These are phyloP conservation scores for Solanum hybrid DNA, from an alignment of 305 asterid species.

Conservation along the genomic window DNA sequence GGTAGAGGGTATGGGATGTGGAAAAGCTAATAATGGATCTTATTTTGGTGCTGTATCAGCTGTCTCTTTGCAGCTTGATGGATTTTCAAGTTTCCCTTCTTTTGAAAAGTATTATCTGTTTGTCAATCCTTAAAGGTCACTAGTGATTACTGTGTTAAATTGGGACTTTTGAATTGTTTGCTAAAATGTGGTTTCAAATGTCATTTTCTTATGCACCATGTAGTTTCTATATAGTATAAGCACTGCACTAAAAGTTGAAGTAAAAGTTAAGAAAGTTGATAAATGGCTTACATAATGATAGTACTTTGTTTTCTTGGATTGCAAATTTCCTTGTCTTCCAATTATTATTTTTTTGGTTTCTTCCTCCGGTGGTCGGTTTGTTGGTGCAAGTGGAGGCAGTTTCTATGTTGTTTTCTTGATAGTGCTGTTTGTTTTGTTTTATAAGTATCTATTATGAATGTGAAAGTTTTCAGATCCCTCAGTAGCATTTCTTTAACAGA, in stretches of 20 bases:
- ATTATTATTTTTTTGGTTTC: not conserved
- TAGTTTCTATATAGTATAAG: constrained; percentile 22
- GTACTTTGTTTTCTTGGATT: not conserved
- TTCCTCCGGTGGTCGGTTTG: constrained; percentile 24
- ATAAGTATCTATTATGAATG: constrained; percentile 19
- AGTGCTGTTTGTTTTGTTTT: constrained; percentile 38
- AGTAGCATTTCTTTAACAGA: constrained; percentile 11
- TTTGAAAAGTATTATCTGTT: not conserved
- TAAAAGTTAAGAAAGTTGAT: constrained; percentile 32
- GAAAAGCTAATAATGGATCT: not conserved
- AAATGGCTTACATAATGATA: constrained; percentile 25
- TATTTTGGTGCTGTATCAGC: not conserved
- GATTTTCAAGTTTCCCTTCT: not conserved
- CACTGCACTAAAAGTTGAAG: constrained; percentile 49
- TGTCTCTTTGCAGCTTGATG: not conserved
- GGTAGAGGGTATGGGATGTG: not conserved
- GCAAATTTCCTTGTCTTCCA: constrained; percentile 21
- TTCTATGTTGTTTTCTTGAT: constrained; percentile 59
- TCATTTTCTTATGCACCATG: constrained; percentile 20
- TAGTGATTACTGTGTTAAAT: constrained; percentile 9
- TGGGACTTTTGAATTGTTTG: constrained; percentile 4
- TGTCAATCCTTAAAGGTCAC: not conserved
- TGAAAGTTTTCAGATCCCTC: constrained; percentile 22
- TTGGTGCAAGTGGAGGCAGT: constrained; percentile 92
- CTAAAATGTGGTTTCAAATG: constrained; percentile 14